Evolutionary conservation across 805 yeast genomes (phyloP).

Genomic region (Lipomyces mesembrius): DNA sequence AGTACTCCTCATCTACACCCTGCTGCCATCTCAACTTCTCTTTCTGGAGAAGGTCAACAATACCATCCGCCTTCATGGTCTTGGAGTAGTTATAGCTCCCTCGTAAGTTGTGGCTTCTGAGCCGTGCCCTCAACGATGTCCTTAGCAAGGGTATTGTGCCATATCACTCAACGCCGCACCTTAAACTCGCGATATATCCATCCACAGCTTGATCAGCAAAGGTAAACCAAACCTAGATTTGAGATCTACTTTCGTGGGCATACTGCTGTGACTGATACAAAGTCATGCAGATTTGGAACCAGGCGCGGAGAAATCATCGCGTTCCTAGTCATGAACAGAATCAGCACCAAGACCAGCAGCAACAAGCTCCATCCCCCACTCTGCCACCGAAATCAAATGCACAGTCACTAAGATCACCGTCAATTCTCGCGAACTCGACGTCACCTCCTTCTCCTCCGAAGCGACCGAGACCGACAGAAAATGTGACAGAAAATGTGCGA

Average conservation of each 20-base stretch:
- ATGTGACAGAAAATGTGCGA: neutral
- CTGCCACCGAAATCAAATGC: constrained; percentile 8
- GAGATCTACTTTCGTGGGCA: neutral
- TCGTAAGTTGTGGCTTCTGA: too few relatives aligned
- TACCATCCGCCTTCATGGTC: too few relatives aligned
- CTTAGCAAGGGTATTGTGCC: neutral
- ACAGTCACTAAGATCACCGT: neutral
- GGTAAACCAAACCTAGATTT: neutral
- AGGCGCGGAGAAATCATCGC: constrained; percentile 24
- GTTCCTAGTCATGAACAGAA: neutral
- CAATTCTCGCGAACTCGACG: neutral
- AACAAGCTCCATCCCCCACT: neutral
- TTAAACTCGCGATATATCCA: neutral
- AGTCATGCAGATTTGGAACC: constrained; percentile 34
- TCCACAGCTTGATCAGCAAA: neutral
- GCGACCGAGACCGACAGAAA: constrained; percentile 1
- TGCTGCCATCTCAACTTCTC: too few relatives aligned
- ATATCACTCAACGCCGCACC: neutral
- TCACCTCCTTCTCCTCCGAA: constrained; percentile 2
- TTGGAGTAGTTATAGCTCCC: too few relatives aligned
- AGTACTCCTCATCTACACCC: too few relatives aligned
- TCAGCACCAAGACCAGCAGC: neutral
- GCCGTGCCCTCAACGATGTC: too few relatives aligned
- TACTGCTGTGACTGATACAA: neutral
- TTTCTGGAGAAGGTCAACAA: too few relatives aligned